A percentile compares a stretch with the other conserved stretches of the same genome.
phyloP scores from a whole-genome alignment of 495 filamentous ascomycete genomes.

The Aspergillus diversus region DNA sequence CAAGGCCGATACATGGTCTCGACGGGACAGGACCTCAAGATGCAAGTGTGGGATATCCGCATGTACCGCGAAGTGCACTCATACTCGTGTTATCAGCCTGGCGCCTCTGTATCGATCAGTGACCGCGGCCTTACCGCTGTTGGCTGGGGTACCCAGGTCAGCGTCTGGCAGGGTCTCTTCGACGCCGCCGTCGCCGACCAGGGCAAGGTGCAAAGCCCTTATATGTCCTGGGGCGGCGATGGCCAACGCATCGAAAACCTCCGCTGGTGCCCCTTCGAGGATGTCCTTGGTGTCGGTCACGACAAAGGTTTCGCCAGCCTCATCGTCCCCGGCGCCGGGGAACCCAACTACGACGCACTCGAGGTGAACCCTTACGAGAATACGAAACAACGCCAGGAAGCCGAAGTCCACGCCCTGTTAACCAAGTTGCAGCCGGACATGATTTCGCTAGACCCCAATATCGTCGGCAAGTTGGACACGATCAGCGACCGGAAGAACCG shows the following conservation, averaged over 20 bases:
- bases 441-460: constrained; percentile 92
- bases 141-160: constrained; percentile 88
- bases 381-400: constrained; percentile 87
- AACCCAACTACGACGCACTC: constrained; percentile 93
- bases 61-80: constrained; percentile 90
- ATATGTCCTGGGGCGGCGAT: constrained; percentile 92
- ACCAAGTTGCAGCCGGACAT: constrained; percentile 96
- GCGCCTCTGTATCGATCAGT: constrained; percentile 82
- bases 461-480: constrained; percentile 83
- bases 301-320: constrained; percentile 84
- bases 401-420: constrained; percentile 84
- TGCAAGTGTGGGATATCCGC: constrained; percentile 96
- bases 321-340: constrained; percentile 89
- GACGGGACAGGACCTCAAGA: constrained; percentile 84
- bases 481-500: constrained; percentile 71
- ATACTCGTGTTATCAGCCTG: constrained; percentile 86
- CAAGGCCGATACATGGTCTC: constrained; percentile 96
- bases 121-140: constrained; percentile 86
- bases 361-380: constrained; percentile 98
- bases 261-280: constrained; percentile 93
- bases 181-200: constrained; percentile 67
- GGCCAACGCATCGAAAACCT: constrained; percentile 79
- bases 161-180: constrained; percentile 88
- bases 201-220: constrained; percentile 82
- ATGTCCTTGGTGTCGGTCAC: constrained; percentile 85